Evolutionary conservation across 2,329 filamentous ascomycete species (phyloP), one percentile per base, ranked within the genome.

Genomic region (Arthrobotrys sphaeroides): DNA sequence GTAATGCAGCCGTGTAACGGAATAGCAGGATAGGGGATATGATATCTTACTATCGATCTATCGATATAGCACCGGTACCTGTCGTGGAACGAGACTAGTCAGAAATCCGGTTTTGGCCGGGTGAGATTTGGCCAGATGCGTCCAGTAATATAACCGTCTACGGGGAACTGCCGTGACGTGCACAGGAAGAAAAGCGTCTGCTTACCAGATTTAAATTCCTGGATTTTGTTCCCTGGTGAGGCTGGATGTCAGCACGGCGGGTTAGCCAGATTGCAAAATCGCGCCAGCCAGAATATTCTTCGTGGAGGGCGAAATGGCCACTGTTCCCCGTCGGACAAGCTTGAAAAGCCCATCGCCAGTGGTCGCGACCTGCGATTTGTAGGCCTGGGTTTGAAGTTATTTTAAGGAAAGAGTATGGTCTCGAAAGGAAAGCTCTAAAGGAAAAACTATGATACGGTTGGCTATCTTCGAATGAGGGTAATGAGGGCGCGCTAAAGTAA

Each of bases 401-500:
- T n/a, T n/a, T n/a, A n/a, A n/a, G n/a, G n/a, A n/a, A n/a, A n/a
- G n/a, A n/a, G n/a, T n/a, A n/a, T n/a, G n/a, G n/a, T n/a, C n/a
- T n/a, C n/a, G n/a, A n/a, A n/a, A n/a, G n/a, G n/a, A n/a, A n/a
- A n/a, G n/a, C n/a, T n/a, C n/a, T n/a, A n/a, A n/a, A n/a, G n/a
- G n/a, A n/a, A n/a, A n/a, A n/a, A n/a, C n/a, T n/a, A n/a, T n/a
- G n/a, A n/a, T n/a, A n/a, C n/a, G n/a, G n/a, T n/a, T n/a, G n/a
- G n/a, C n/a, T 53, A 55, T 55, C 51, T 55, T 55, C 38, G 28
- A 18, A 22, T 7, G 51, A 55, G 51, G 24, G 18, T 18, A 16
- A 13, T n/a, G 10, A 31, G 31, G 18, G 18, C 31, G 51, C 51
- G 51, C 51, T 55, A 55, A 55, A 36, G 51, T 55, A 55, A 38